Evolutionary conservation across 805 yeast genomes (phyloP).

Genomic region (Diddensiella transvaalensis): DNA sequence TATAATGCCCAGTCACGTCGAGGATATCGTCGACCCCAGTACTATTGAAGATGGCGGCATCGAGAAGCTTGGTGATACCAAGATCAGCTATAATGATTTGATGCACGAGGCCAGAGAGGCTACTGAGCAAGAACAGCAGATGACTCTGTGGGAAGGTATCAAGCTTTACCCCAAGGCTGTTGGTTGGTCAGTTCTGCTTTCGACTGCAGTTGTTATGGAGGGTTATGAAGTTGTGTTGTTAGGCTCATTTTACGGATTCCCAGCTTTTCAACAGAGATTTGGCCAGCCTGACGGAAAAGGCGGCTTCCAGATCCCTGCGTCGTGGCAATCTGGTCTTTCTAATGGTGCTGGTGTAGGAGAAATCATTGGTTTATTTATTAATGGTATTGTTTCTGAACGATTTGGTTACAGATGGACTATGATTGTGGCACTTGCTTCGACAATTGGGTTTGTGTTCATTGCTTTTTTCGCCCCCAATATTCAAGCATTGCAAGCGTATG

Average conservation of each 20-base stretch:
- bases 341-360: conserved; percentile 33
- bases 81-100: conserved; percentile 18
- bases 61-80: background rate
- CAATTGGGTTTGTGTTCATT: conserved; percentile 41
- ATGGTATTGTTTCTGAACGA: conserved; percentile 44
- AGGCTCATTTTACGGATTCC: conserved; percentile 39
- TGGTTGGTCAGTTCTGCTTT: conserved; percentile 44
- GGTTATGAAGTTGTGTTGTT: conserved; percentile 45
- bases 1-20: background rate
- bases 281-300: conserved; percentile 22
- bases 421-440: conserved; percentile 34
- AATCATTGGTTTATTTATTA: conserved; percentile 43
- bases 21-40: background rate
- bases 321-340: conserved; percentile 25
- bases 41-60: background rate
- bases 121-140: conserved; percentile 23
- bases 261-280: conserved; percentile 17
- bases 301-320: conserved; percentile 18
- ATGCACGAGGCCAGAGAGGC: conserved; percentile 22
- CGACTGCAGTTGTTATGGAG: conserved; percentile 46
- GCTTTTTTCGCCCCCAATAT: conserved; percentile 43
- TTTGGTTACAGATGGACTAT: conserved; percentile 46
- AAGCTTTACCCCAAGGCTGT: conserved; percentile 38
- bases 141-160: conserved; percentile 34
- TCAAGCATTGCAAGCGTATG: conserved; percentile 34